Evolutionary conservation across 2,329 filamentous ascomycete genomes (phyloP).

Genomic region (Verticillium zaregamsianum): DNA sequence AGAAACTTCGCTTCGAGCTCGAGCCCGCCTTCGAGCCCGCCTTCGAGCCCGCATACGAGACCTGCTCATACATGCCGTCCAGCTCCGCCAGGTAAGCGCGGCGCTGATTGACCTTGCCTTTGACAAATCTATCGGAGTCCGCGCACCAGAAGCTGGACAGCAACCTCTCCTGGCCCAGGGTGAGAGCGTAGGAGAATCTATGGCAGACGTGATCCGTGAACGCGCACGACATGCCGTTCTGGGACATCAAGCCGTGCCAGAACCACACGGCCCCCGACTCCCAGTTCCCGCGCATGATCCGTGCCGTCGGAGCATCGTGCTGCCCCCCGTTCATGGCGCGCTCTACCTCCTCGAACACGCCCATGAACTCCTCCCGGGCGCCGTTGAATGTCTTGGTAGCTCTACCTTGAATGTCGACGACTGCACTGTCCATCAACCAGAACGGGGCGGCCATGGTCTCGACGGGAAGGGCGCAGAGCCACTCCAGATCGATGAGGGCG

Average conservation of each 20-base stretch:
- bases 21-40: too few relatives aligned
- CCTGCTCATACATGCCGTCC: too few relatives aligned
- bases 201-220: background rate
- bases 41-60: too few relatives aligned
- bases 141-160: too few relatives aligned
- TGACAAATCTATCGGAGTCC: too few relatives aligned
- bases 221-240: background rate
- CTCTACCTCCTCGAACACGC: slow-evolving; percentile 5
- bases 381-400: background rate
- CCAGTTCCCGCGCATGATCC: background rate
- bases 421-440: slow-evolving; percentile 19
- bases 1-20: too few relatives aligned
- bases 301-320: background rate
- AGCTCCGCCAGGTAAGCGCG: too few relatives aligned
- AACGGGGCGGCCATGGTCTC: slow-evolving; percentile 24
- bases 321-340: background rate
- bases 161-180: background rate
- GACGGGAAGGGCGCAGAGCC: slow-evolving; percentile 20
- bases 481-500: slow-evolving; percentile 28
- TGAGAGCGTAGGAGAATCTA: background rate
- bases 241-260: background rate
- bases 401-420: background rate
- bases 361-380: slow-evolving; percentile 6
- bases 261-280: background rate
- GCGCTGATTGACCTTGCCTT: too few relatives aligned